Conservation (phyloP, 2,329 filamentous ascomycete species). For the Claviceps sp. region DNA sequence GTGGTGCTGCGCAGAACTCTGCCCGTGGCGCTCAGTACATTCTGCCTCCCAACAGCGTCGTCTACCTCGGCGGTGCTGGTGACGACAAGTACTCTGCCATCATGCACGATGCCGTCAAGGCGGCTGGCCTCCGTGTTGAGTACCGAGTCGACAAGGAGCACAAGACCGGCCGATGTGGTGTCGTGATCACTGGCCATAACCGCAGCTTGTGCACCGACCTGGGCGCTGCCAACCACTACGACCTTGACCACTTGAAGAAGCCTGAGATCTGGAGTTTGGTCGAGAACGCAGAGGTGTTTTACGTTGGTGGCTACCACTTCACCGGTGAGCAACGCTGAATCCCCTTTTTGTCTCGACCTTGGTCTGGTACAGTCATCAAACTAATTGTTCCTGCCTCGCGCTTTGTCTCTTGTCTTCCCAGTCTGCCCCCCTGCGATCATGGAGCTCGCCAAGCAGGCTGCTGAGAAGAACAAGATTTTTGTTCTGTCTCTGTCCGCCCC, state of each 20-base stretch:
- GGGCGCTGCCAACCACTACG: slow-evolving; percentile 93
- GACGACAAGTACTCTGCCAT: slow-evolving; percentile 92
- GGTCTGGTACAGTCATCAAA: not conserved
- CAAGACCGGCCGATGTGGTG: slow-evolving; percentile 87
- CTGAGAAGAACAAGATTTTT: slow-evolving; percentile 79
- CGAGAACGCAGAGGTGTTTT: slow-evolving; percentile 78
- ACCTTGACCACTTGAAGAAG: slow-evolving; percentile 81
- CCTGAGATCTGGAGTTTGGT: slow-evolving; percentile 86
- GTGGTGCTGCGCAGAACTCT: slow-evolving; percentile 94
- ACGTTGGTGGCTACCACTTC: slow-evolving; percentile 93
- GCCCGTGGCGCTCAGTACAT: slow-evolving; percentile 95
- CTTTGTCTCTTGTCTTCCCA: slow-evolving; percentile 8
- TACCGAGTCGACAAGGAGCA: slow-evolving; percentile 80
- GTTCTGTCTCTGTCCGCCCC: slow-evolving; percentile 86
- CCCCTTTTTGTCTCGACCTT: not conserved
- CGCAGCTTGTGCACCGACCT: slow-evolving; percentile 90
- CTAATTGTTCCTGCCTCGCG: not conserved
- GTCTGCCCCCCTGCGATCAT: slow-evolving; percentile 85
- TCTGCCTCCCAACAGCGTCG: slow-evolving; percentile 74
- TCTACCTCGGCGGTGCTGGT: slow-evolving; percentile 89
- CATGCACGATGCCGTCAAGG: slow-evolving; percentile 71
- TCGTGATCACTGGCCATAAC: slow-evolving; percentile 94
- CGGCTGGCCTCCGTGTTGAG: slow-evolving; percentile 82
- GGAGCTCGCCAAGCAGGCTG: slow-evolving; percentile 83
- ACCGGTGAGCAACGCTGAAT: slow-evolving; percentile 36